phyloP scores from a whole-genome alignment of 352 stramenopile genomes.

The Elongisporangium anandrum region DNA sequence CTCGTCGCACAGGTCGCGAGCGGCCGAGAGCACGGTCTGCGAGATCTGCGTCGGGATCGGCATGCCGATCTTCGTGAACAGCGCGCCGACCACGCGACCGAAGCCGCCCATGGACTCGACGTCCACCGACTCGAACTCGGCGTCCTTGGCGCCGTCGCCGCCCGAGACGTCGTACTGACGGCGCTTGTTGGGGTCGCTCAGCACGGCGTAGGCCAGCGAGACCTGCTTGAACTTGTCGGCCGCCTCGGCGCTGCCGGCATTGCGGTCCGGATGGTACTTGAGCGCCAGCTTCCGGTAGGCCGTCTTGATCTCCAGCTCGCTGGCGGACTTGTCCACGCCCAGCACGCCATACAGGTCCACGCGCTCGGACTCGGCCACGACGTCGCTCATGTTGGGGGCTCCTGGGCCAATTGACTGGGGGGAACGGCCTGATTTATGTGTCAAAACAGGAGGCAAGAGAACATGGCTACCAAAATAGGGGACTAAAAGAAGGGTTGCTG shows the following conservation, averaged over 20 bases:
- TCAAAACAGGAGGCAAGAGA: not conserved
- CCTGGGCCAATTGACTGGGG: not conserved
- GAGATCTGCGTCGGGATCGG: constrained; percentile 87
- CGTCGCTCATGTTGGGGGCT: constrained; percentile 37
- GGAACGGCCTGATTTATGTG: not conserved
- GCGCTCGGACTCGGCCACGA: constrained; percentile 41
- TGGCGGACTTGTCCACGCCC: constrained; percentile 84
- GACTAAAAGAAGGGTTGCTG: not conserved
- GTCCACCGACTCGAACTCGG: constrained; percentile 79
- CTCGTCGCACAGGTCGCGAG: constrained; percentile 69
- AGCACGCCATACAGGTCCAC: constrained; percentile 87
- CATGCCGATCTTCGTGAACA: constrained; percentile 88
- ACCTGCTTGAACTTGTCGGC: constrained; percentile 85
- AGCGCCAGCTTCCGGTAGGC: constrained; percentile 87
- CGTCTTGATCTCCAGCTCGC: constrained; percentile 88
- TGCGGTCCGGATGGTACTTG: constrained; percentile 89
- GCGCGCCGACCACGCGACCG: constrained; percentile 74
- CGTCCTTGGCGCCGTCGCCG: constrained; percentile 56
- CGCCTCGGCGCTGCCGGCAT: constrained; percentile 70
- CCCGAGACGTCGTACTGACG: constrained; percentile 81
- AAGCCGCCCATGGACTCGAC: constrained; percentile 84
- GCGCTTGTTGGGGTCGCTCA: constrained; percentile 86
- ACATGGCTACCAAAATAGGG: constrained; percentile 2
- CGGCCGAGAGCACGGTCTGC: constrained; percentile 74
- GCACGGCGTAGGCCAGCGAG: constrained; percentile 79